phyloP scores from a whole-genome alignment of 257 asterid species.

The Solanum sitiens region DNA sequence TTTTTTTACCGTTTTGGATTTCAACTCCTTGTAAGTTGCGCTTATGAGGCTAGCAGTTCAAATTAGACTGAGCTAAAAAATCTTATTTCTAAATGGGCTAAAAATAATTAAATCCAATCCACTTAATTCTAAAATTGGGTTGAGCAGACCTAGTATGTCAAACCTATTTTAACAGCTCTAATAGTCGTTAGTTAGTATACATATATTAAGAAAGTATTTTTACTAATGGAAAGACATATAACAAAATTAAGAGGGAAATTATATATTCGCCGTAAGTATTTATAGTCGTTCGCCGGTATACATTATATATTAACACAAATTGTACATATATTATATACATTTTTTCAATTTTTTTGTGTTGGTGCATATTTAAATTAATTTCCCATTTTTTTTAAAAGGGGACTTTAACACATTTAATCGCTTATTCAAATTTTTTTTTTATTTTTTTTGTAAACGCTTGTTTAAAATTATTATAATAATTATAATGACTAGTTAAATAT shows the following conservation, averaged over 20 bases:
- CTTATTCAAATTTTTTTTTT: background rate
- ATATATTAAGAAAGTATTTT: too few relatives aligned
- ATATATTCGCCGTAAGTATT: background rate
- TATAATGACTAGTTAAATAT: background rate
- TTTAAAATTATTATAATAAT: background rate
- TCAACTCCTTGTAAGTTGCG: too few relatives aligned
- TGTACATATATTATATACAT: background rate
- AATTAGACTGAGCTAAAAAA: too few relatives aligned
- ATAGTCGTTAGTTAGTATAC: accelerated
- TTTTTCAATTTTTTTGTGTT: background rate
- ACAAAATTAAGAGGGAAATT: background rate
- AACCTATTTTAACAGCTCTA: too few relatives aligned
- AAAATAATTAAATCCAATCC: accelerated
- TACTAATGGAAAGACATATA: background rate
- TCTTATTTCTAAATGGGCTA: too few relatives aligned
- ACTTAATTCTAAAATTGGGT: too few relatives aligned
- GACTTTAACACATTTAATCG: background rate
- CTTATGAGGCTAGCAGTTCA: too few relatives aligned
- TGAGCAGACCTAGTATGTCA: accelerated
- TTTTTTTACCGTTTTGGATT: too few relatives aligned
- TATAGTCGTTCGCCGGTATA: background rate
- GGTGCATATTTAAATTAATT: background rate
- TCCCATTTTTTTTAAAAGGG: background rate
- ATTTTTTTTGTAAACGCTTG: background rate
- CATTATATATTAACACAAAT: background rate